Evolutionary conservation across 345 rosid species (phyloP), one percentile per base, ranked within the genome.

Genomic region (Brassica cretica): DNA sequence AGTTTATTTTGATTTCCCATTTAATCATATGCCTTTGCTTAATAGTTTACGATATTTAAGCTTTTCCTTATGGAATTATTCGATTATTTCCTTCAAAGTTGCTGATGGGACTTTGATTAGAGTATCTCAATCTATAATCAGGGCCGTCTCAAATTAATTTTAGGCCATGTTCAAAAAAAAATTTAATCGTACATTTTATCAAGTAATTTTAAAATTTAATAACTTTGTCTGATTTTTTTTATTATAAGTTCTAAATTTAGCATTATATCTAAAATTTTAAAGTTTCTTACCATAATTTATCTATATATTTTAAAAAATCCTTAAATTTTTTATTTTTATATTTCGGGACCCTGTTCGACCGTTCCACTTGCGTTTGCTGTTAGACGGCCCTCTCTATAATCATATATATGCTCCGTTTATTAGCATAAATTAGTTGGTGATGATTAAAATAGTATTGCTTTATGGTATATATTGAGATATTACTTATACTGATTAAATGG

Each of bases 61-160:
- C 37, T 64, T 76, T 66, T 27, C 8, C 5, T 12, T 10, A 27
- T 73, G 70, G 78, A 73, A 80, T 74, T 49, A 79, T 74, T 74
- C 51, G 67, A 70, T 80, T 80, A 72, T 64, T 74, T 56, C 64
- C 78, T 74, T 74, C 66, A 55, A 63, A 80, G 72, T 55, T 39
- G 66, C 1, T 55, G 75, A 80, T 80, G 82, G 78, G 82, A 70
- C 72, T 64, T 80, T 79, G 46, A 79, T 79, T 74, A 79, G 75
- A 68, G 71, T 69, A 74, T 79, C 66, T 70, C 82, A 68, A 78
- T 73, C 75, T 39, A 24, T 73, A 62, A 73, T 49, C 59, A 79
- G n/a, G n/a, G n/a, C n/a, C n/a, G 24, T 21, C 24, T 21, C 24
- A 21, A 21, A 21, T 21, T 21, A 21, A 21, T 21, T 21, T 0